Percentiles rank a stretch among this genome's conserved stretches.
Evolutionary conservation across 2,329 filamentous ascomycete species (phyloP).

Genomic region (Diaporthe longicolla): DNA sequence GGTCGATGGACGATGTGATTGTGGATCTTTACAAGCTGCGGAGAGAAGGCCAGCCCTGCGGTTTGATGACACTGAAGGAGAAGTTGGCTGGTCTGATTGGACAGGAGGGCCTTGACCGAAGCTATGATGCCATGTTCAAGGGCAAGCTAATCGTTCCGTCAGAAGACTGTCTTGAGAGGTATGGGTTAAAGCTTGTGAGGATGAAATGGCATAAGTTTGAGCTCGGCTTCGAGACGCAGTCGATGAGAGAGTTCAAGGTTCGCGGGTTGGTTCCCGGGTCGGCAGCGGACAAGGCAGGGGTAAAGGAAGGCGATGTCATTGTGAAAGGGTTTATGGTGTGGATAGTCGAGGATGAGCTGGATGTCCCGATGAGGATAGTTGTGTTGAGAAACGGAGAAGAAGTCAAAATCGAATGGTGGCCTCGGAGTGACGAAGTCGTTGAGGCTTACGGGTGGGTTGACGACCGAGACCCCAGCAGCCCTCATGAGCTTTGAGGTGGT

Average conservation of each 20-base stretch:
- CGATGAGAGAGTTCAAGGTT: conserved; percentile 30
- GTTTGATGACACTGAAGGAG: conserved; percentile 11
- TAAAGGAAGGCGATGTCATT: conserved; percentile 39
- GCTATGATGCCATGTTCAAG: conserved; percentile 34
- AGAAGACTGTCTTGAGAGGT: conserved; percentile 21
- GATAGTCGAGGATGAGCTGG: conserved; percentile 33
- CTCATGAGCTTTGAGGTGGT: conserved; percentile 9
- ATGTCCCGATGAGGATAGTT: conserved; percentile 30
- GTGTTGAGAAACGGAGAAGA: conserved; percentile 23
- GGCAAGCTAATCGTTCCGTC: conserved; percentile 39
- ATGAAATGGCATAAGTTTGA: conserved; percentile 35
- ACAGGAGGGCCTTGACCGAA: not conserved
- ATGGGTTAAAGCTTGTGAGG: conserved; percentile 35
- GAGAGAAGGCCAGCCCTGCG: conserved; percentile 21
- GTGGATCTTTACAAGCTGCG: conserved; percentile 39
- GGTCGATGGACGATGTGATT: conserved; percentile 39
- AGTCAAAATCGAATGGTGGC: conserved; percentile 28
- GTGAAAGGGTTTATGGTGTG: conserved; percentile 35
- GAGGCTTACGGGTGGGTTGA: conserved; percentile 36
- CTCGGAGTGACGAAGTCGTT: conserved; percentile 29
- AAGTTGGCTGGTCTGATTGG: conserved; percentile 15
- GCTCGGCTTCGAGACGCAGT: conserved; percentile 32
- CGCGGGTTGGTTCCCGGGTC: conserved; percentile 36
- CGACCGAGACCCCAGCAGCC: not conserved
- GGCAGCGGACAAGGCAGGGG: conserved; percentile 38